These are phyloP conservation scores for Vickermania ingenoplastis DNA, from an alignment of 208 protist species.

Conservation along the genomic window DNA sequence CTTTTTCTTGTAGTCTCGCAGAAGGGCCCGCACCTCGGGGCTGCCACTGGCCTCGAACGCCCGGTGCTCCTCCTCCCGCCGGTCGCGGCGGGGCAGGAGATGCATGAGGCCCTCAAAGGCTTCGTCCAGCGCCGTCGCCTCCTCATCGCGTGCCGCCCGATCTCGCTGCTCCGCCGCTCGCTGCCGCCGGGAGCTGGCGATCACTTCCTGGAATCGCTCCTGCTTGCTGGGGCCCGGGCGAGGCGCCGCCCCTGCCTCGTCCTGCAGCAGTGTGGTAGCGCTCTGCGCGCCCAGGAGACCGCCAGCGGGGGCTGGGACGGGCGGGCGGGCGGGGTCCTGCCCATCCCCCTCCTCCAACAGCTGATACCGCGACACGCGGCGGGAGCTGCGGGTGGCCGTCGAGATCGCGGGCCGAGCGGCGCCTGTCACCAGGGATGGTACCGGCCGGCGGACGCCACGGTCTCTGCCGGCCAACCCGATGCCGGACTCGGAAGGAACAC, in stretches of 20 bases:
- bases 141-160: conserved; percentile 36
- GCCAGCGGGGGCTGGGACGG: neutral
- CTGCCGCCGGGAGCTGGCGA: conserved; percentile 49
- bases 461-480: conserved; percentile 4
- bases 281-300: conserved; percentile 13
- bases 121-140: conserved; percentile 52
- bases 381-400: conserved; percentile 18
- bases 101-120: conserved; percentile 60
- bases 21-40: conserved; percentile 45
- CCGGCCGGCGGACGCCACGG: neutral
- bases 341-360: conserved; percentile 5
- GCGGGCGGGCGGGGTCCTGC: neutral
- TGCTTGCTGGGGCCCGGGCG: neutral
- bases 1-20: conserved; percentile 23
- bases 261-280: conserved; percentile 11
- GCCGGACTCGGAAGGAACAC: conserved; percentile 23
- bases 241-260: conserved; percentile 27
- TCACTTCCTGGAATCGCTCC: conserved; percentile 59
- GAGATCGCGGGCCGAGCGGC: conserved; percentile 2
- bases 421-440: neutral
- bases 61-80: conserved; percentile 45
- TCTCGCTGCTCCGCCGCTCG: conserved; percentile 59
- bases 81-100: conserved; percentile 53
- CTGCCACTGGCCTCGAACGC: conserved; percentile 43
- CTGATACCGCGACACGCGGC: conserved; percentile 28